Evolutionary conservation across 306 rosid species (phyloP), one percentile per base, ranked within the genome.

Genomic region (Lathyrus aphaca): DNA sequence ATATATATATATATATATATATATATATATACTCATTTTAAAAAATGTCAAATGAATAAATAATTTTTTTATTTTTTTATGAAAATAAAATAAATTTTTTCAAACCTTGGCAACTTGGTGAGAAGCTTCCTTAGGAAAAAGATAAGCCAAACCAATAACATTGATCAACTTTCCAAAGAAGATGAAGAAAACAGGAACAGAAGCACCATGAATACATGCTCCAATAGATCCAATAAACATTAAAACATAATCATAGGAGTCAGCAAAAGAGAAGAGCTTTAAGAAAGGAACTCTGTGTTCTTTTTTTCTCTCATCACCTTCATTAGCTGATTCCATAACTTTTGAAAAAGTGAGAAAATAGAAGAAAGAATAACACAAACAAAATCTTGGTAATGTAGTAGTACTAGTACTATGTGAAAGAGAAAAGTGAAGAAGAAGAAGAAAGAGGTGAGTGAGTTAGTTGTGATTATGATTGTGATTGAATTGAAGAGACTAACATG

Each of bases 151-250:
- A 10, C 98, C 98, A 18, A 93, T 88, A 76, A 93, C 46, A 72
- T 93, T 90, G 25, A 93, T 93, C 79, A 93, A 53, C 72, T 90
- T 85, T 21, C 98, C 98, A 67, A 93, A 93, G 86, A 85, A 93
- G 68, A 93, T 85, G 55, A 93, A 93, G 86, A 93, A 93, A 58
- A 93, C 82, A 5, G 98, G 98, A n/a, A 93, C 94, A 10, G 98
- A 88, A 73, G 96, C 97, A 2, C 98, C 98, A 66, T 93, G 98
- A 68, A 90, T 16, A 64, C 87, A 80, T 35, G 98, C 98, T 15
- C 98, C 98, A 30, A 90, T 23, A 9, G 96, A 90, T 30, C 97
- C 98, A 65, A 88, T 1, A 1, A 59, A 64, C 97, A 93, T 93
- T 15, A 93, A 67, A 3, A 90, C 56, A 50, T 42, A 88, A 67